Evolutionary conservation across 2,329 filamentous ascomycete species (phyloP).

Genomic region (Nemania sp.): DNA sequence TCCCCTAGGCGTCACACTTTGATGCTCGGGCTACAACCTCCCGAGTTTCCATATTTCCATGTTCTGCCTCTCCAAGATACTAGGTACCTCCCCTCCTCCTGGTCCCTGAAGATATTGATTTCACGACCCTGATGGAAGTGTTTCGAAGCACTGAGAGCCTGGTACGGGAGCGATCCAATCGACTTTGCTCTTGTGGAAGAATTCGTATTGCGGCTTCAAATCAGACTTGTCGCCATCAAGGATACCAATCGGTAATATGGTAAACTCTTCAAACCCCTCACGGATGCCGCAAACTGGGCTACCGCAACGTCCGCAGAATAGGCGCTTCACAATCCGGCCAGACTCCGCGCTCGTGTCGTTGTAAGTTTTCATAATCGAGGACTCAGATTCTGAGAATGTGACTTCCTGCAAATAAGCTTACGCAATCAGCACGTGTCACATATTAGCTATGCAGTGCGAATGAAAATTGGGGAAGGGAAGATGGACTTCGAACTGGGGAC

Average conservation of each 20-base stretch:
- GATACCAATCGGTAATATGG: neutral
- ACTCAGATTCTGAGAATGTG: neutral
- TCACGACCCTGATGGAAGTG: neutral
- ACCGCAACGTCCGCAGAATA: neutral
- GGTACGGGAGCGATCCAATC: neutral
- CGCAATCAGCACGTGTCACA: neutral
- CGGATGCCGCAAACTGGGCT: neutral
- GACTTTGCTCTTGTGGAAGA: neutral
- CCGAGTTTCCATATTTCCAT: too few species aligned
- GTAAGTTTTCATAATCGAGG: neutral
- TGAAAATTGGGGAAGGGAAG: neutral
- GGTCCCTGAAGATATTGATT: neutral
- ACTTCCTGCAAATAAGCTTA: neutral
- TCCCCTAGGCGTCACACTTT: too few species aligned
- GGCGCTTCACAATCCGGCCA: neutral
- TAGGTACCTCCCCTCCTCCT: neutral
- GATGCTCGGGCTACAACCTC: too few species aligned
- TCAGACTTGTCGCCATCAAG: neutral
- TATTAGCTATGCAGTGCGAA: neutral
- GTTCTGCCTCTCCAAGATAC: too few species aligned
- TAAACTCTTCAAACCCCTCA: neutral
- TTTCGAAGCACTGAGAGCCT: neutral
- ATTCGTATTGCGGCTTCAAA: neutral
- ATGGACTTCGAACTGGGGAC: neutral
- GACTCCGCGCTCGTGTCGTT: neutral